A percentile compares a stretch with the other conserved stretches of the same genome.
phyloP scores from a whole-genome alignment of 768 basidiomycete species.

The Cystobasidium onofrii region DNA sequence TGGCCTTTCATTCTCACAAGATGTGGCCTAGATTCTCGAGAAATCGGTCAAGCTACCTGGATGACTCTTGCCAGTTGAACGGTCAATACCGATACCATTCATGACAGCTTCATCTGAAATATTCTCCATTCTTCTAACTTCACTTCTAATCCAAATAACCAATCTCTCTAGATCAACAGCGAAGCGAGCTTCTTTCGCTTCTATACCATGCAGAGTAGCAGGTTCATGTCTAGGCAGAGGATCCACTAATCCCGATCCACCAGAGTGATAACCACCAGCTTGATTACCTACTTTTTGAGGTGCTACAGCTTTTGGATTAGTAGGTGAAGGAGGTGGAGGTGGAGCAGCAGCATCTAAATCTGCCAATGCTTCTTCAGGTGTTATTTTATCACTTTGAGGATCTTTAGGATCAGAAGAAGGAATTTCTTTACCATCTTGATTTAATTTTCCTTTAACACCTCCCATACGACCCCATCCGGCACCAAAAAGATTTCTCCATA shows the following conservation, averaged over 20 bases:
- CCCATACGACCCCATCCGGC: constrained; percentile 58
- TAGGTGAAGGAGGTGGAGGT: neutral
- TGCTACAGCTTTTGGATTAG: neutral
- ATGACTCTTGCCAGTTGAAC: constrained; percentile 17
- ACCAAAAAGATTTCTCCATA: constrained; percentile 88
- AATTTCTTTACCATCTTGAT: constrained; percentile 50
- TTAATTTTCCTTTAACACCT: constrained; percentile 46
- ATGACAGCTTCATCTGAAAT: constrained; percentile 50
- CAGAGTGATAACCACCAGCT: constrained; percentile 29
- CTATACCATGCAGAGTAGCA: constrained; percentile 13
- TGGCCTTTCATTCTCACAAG: neutral
- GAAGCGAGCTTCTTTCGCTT: constrained; percentile 47
- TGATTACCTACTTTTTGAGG: constrained; percentile 50
- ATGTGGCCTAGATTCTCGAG: constrained; percentile 14
- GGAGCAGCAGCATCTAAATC: neutral
- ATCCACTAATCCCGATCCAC: constrained; percentile 33
- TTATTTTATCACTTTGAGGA: constrained; percentile 40
- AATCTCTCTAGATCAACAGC: constrained; percentile 63
- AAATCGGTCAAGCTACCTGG: constrained; percentile 36
- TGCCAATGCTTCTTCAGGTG: neutral
- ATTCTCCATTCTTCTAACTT: constrained; percentile 60
- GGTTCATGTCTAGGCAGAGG: constrained; percentile 30
- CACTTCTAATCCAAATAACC: constrained; percentile 62
- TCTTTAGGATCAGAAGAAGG: constrained; percentile 57
- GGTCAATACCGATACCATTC: constrained; percentile 27